A percentile compares a stretch with the other conserved stretches of the same genome.
Evolutionary conservation across 257 asterid species (phyloP).

Genomic region (Solanum habrochaites): DNA sequence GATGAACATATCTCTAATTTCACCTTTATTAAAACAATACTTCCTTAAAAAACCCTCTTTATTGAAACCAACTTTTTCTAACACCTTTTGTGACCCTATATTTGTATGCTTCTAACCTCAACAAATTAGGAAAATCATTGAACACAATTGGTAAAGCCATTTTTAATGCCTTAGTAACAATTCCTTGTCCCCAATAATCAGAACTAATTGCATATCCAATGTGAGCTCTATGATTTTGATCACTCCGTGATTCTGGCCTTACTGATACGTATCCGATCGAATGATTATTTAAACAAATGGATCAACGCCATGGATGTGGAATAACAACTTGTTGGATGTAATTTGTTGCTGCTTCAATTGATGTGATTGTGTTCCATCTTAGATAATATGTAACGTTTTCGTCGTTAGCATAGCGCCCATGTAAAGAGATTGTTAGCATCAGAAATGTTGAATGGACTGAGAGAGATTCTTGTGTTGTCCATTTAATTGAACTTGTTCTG

Average conservation of each 20-base stretch:
- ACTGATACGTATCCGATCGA: conserved; percentile 54
- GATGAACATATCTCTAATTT: conserved; percentile 44
- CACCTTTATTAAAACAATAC: conserved; percentile 57
- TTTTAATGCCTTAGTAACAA: conserved; percentile 36
- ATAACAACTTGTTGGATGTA: conserved; percentile 47
- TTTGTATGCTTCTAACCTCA: conserved; percentile 67
- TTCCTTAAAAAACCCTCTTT: conserved; percentile 54
- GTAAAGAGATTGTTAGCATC: conserved; percentile 46
- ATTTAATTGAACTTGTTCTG: conserved; percentile 2
- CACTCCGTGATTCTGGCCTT: conserved; percentile 33
- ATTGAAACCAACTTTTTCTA: conserved; percentile 54
- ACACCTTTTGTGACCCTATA: conserved; percentile 45
- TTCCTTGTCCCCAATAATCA: conserved; percentile 52
- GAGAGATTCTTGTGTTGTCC: conserved; percentile 36
- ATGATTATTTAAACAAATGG: conserved; percentile 42
- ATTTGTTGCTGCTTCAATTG: conserved; percentile 37
- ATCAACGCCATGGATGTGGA: conserved; percentile 61
- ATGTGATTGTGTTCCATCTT: conserved; percentile 41
- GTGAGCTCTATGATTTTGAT: conserved; percentile 47
- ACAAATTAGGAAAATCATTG: conserved; percentile 25
- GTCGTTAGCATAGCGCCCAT: conserved; percentile 65
- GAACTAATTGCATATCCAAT: conserved; percentile 41
- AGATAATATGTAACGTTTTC: conserved; percentile 41
- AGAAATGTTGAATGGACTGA: conserved; percentile 42
- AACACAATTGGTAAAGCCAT: conserved; percentile 35